Percentiles rank a stretch among this genome's conserved stretches.
phyloP scores from a whole-genome alignment of 805 yeast species.

The Candida michaelii region DNA sequence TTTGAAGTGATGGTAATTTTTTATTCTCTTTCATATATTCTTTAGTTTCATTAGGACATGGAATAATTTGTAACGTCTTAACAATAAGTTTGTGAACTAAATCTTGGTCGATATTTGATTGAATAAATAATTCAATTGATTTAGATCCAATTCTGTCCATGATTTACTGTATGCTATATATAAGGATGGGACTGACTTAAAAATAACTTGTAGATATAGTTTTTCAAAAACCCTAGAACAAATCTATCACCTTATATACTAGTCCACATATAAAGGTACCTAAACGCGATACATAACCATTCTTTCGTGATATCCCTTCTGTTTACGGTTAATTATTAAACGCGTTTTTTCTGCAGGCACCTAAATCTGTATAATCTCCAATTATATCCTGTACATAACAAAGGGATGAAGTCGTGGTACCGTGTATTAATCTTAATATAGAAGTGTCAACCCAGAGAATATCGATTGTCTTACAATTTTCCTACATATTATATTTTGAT shows the following conservation, averaged over 20 bases:
- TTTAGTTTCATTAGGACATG: slow-evolving; percentile 44
- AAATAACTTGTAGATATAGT: no score
- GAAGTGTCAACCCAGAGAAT: no score
- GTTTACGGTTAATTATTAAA: not conserved
- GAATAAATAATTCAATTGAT: slow-evolving; percentile 33
- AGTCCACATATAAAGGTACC: no score
- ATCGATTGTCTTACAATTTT: no score
- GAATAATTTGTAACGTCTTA: slow-evolving; percentile 64
- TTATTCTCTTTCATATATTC: slow-evolving; percentile 26
- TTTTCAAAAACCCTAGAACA: no score
- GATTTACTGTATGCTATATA: not conserved
- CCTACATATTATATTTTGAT: no score
- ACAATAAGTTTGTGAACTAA: slow-evolving; percentile 71
- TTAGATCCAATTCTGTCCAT: slow-evolving; percentile 32
- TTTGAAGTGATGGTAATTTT: slow-evolving; percentile 67
- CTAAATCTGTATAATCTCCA: no score
- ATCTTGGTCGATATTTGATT: slow-evolving; percentile 63
- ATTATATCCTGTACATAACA: no score
- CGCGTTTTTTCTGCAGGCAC: slow-evolving; percentile 6
- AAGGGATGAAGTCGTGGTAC: no score
- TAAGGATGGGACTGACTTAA: not conserved
- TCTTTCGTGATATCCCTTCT: not conserved
- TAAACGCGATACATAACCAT: no score
- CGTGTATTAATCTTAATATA: no score
- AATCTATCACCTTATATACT: no score